A percentile compares a stretch with the other conserved stretches of the same genome.
phyloP scores from a whole-genome alignment of 495 filamentous ascomycete species.

The Neurospora tetraspora region DNA sequence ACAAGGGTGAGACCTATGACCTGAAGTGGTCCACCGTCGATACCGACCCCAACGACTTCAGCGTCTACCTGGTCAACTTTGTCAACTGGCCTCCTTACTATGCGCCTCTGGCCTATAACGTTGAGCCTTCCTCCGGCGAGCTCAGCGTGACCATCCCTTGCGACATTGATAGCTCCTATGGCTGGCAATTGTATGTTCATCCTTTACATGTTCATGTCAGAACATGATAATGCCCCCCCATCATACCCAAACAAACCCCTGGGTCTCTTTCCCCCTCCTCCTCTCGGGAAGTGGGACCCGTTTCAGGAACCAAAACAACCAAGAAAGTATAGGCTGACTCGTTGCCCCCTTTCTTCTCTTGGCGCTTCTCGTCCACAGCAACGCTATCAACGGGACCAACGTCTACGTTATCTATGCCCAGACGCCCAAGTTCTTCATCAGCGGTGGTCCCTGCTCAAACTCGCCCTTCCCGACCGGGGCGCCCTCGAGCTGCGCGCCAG shows the following conservation, averaged over 20 bases:
- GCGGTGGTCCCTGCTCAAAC: conserved; percentile 11
- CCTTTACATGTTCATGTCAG: neutral
- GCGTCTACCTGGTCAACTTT: conserved; percentile 41
- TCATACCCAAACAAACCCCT: neutral
- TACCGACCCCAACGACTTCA: conserved; percentile 34
- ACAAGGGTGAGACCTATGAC: conserved; percentile 25
- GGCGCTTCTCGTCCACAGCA: conserved; percentile 13
- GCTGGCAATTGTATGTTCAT: conserved; percentile 31
- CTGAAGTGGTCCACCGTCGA: conserved; percentile 36
- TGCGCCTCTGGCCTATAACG: conserved; percentile 26
- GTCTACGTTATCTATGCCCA: conserved; percentile 40
- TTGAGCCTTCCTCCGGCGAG: conserved; percentile 22
- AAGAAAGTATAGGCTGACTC: neutral
- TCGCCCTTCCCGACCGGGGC: neutral
- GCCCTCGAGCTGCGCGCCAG: conserved; percentile 11
- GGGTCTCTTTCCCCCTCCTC: neutral
- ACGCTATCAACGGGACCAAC: conserved; percentile 41
- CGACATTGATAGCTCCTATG: conserved; percentile 28
- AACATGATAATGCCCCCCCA: neutral
- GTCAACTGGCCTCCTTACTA: conserved; percentile 38
- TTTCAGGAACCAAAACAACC: neutral
- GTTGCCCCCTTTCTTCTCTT: neutral
- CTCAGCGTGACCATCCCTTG: conserved; percentile 32
- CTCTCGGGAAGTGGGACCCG: neutral
- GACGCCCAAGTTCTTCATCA: conserved; percentile 31